Conservation (phyloP, 148 eudicot genomes). For the Pouteria glomerata region DNA sequence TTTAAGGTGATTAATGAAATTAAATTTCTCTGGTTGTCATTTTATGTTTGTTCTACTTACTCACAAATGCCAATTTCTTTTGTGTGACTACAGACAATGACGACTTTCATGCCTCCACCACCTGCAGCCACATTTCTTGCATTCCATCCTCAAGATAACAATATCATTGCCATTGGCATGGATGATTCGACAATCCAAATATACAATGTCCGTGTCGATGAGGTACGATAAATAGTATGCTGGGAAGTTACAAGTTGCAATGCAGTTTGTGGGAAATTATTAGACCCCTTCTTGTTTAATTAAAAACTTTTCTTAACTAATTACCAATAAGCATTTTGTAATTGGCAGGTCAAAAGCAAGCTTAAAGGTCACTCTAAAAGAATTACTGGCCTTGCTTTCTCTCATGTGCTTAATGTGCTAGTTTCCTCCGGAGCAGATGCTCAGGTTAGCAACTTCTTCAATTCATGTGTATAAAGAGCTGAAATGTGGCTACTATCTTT, state of each 20-base stretch:
- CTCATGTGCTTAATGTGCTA: constrained; percentile 62
- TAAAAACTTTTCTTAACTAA: background rate
- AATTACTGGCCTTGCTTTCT: constrained; percentile 84
- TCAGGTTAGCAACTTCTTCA: constrained; percentile 44
- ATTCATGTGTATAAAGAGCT: background rate
- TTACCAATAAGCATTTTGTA: background rate
- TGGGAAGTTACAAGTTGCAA: background rate
- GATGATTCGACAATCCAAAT: constrained; percentile 91
- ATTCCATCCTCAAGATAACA: constrained; percentile 91
- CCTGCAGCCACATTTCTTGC: constrained; percentile 95
- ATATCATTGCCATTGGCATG: constrained; percentile 94
- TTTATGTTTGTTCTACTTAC: background rate
- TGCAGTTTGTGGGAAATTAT: too few relatives aligned
- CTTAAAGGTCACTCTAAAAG: constrained; percentile 87
- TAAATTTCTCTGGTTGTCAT: constrained; percentile 2
- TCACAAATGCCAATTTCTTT: background rate
- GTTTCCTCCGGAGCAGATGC: constrained; percentile 94
- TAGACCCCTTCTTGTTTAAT: too few relatives aligned
- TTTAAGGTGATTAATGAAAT: constrained; percentile 60
- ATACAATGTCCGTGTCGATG: constrained; percentile 85
- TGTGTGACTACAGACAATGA: constrained; percentile 70
- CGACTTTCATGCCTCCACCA: constrained; percentile 85
- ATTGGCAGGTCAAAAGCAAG: constrained; percentile 77
- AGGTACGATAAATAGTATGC: constrained; percentile 39
- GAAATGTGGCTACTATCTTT: background rate